These are phyloP conservation scores for Parathielavia hyrcaniae DNA, from an alignment of 495 filamentous ascomycete species.

Conservation along the genomic window DNA sequence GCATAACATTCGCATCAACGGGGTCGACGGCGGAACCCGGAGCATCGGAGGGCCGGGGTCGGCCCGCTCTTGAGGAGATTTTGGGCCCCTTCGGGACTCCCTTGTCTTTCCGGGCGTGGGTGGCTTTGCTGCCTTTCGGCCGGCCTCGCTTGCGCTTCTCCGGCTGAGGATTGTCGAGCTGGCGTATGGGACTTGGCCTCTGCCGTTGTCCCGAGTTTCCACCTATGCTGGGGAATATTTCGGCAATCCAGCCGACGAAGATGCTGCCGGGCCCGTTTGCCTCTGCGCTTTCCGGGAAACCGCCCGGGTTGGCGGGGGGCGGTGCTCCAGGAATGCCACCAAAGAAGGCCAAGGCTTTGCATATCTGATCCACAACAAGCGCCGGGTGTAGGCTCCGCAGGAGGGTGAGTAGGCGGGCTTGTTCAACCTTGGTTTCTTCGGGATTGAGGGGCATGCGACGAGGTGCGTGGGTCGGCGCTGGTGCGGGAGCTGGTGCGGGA, in stretches of 20 bases:
- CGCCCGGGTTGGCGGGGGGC: constrained; percentile 41
- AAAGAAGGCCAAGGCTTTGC: constrained; percentile 53
- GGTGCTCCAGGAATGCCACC: constrained; percentile 52
- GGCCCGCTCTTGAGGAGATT: constrained; percentile 7
- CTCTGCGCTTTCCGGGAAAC: constrained; percentile 49
- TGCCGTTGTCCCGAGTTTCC: constrained; percentile 23
- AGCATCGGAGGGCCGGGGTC: background rate
- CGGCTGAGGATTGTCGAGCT: constrained; percentile 22
- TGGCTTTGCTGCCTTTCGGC: constrained; percentile 49
- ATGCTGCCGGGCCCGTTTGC: constrained; percentile 49
- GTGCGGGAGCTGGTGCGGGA: constrained; percentile 3
- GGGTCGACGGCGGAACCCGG: constrained; percentile 20
- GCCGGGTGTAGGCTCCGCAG: constrained; percentile 47
- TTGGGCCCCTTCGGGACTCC: constrained; percentile 43
- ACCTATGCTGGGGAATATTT: constrained; percentile 49
- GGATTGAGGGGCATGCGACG: constrained; percentile 34
- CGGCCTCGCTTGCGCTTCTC: constrained; percentile 43
- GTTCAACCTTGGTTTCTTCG: constrained; percentile 49
- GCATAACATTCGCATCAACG: constrained; percentile 28
- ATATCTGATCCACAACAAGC: constrained; percentile 51
- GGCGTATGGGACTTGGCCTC: constrained; percentile 22
- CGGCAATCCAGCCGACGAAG: constrained; percentile 53
- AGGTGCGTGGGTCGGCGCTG: constrained; percentile 7
- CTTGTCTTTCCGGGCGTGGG: constrained; percentile 45
- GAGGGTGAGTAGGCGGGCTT: constrained; percentile 49